These are phyloP conservation scores for Pseudomicrostroma phylloplanum DNA, from an alignment of 1,284 basidiomycete species.

Conservation along the genomic window DNA sequence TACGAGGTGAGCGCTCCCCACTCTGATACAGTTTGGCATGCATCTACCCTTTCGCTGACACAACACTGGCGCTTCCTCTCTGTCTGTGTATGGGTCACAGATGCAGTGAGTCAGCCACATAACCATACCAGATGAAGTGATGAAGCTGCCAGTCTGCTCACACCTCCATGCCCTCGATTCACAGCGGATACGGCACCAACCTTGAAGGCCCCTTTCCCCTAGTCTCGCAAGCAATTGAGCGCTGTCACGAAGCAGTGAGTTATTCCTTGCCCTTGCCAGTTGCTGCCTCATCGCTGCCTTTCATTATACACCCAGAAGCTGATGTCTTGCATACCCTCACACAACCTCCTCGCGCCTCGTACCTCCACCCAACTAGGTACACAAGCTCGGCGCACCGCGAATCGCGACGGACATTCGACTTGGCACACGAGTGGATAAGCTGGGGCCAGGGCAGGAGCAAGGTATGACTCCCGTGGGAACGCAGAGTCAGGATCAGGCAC, in stretches of 20 bases:
- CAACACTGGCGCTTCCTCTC: not conserved
- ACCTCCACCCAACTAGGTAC: not conserved
- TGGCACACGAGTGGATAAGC: conserved; percentile 37
- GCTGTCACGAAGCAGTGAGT: conserved; percentile 43
- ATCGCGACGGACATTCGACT: conserved; percentile 50
- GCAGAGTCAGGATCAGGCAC: not conserved
- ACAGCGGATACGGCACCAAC: conserved; percentile 49
- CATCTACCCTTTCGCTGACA: not conserved
- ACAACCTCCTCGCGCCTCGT: not conserved
- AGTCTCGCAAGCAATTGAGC: conserved; percentile 41
- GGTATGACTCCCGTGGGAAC: not conserved
- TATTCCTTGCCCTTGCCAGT: conserved; percentile 46
- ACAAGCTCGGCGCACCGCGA: conserved; percentile 17
- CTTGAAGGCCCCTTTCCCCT: conserved; percentile 41
- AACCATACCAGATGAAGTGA: not conserved
- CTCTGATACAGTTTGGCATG: not conserved
- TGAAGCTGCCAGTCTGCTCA: not conserved
- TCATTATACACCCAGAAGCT: not conserved
- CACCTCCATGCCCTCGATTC: not conserved
- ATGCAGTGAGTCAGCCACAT: conserved; percentile 15
- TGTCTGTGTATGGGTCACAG: not conserved
- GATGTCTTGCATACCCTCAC: conserved; percentile 8
- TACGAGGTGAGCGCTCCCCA: conserved; percentile 30
- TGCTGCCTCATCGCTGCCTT: not conserved
- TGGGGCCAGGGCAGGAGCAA: conserved; percentile 7